phyloP scores from a whole-genome alignment of 164 flowering plant species.

The Tetrastigma voinierianum region DNA sequence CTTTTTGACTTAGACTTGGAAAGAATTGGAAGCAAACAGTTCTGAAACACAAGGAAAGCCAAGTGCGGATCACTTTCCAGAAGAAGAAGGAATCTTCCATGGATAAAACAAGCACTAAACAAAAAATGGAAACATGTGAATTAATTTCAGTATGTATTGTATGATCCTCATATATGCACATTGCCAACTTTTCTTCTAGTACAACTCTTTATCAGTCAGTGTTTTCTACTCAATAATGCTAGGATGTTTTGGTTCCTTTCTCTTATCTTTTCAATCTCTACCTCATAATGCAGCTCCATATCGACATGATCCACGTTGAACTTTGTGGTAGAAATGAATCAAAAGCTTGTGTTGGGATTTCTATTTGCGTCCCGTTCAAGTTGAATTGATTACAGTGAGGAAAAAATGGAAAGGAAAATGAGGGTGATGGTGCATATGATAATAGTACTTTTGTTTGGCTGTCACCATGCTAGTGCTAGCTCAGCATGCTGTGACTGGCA shows the following conservation, averaged over 20 bases:
- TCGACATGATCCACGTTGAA: background rate
- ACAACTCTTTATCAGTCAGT: background rate
- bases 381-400: background rate
- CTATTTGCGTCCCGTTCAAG: slow-evolving; percentile 4
- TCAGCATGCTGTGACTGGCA: background rate
- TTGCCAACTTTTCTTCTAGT: background rate
- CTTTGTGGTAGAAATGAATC: too few species aligned
- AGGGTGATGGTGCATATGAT: background rate
- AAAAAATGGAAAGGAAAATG: background rate
- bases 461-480: background rate
- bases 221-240: background rate
- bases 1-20: too few species aligned
- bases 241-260: background rate
- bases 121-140: too few species aligned
- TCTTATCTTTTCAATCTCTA: background rate
- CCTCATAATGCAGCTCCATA: background rate
- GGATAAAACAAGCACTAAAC: too few species aligned
- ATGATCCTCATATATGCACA: too few species aligned
- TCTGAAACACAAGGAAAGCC: too few species aligned
- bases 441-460: too few species aligned
- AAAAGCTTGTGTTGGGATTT: background rate
- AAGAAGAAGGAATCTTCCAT: too few species aligned
- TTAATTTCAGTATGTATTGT: too few species aligned
- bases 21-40: too few species aligned
- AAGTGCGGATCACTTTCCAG: too few species aligned